Evolutionary conservation across 345 rosid species (phyloP).

Genomic region (Ceriops tagal): DNA sequence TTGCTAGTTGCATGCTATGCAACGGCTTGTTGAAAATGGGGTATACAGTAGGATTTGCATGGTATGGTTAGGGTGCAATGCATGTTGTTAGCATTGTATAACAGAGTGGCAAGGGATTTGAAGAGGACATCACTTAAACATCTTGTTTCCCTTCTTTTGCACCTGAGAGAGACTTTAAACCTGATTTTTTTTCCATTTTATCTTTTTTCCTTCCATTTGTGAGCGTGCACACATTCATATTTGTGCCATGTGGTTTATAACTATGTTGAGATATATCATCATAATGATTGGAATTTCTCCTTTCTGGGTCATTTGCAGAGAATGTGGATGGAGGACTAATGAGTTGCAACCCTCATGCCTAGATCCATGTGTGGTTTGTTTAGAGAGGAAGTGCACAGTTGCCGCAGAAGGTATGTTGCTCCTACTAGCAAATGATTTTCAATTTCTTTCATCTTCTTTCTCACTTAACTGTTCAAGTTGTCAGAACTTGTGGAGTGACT

Average conservation of each 20-base stretch:
- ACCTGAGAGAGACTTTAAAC: no score
- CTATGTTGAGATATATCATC: background rate
- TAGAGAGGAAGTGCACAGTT: conserved; percentile 80
- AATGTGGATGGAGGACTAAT: conserved; percentile 77
- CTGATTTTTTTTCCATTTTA: no score
- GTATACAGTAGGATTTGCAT: background rate
- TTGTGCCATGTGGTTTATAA: background rate
- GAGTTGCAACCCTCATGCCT: conserved; percentile 46
- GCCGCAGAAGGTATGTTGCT: conserved; percentile 64
- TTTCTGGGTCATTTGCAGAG: conserved; percentile 44
- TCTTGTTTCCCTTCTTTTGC: background rate
- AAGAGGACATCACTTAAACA: background rate
- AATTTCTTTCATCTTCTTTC: background rate
- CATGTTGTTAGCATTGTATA: background rate
- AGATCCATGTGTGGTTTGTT: conserved; percentile 83
- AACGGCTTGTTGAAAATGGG: background rate
- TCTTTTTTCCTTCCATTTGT: no score
- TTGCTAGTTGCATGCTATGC: no score
- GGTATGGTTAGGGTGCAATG: background rate
- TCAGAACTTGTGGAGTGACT: background rate
- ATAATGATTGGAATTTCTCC: background rate
- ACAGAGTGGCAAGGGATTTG: background rate
- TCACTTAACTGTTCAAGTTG: background rate
- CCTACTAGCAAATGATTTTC: background rate
- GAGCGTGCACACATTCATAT: no score